Evolutionary conservation across 306 rosid species (phyloP).

Genomic region (Senna siamea): DNA sequence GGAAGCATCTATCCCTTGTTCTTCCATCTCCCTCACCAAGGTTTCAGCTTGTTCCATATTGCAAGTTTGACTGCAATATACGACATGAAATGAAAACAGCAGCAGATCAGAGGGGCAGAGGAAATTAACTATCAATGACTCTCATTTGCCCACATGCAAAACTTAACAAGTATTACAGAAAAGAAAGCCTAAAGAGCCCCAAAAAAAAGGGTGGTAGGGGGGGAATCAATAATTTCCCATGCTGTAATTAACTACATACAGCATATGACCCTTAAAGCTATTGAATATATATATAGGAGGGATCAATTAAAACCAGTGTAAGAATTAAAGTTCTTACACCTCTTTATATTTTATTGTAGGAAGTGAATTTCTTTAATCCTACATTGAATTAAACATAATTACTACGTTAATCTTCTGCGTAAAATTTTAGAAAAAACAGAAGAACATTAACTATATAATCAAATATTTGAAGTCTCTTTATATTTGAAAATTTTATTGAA

Average conservation of each 20-base stretch:
- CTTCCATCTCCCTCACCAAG: slow-evolving; percentile 98
- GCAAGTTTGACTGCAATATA: slow-evolving; percentile 70
- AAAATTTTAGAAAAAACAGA: no score
- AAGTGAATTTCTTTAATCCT: no score
- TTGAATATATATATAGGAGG: not conserved
- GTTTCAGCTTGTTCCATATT: slow-evolving; percentile 84
- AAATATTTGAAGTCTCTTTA: no score
- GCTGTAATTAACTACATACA: not conserved
- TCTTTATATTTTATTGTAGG: no score
- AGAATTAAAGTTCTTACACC: no score
- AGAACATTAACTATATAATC: no score
- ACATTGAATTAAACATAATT: no score
- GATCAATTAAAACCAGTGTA: no score
- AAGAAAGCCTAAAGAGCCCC: not conserved
- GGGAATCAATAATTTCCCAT: not conserved
- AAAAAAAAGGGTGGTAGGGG: slow-evolving; percentile 1
- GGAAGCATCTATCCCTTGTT: slow-evolving; percentile 94
- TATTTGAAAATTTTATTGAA: no score
- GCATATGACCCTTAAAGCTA: slow-evolving; percentile 24
- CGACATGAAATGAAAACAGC: slow-evolving; percentile 25
- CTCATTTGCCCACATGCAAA: slow-evolving; percentile 8
- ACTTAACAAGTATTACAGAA: not conserved
- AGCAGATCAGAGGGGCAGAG: not conserved
- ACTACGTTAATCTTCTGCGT: no score
- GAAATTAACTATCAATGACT: slow-evolving; percentile 26